Percentiles rank a stretch among this genome's conserved stretches.
Evolutionary conservation across 129 eudicot species (phyloP).

Genomic region (Chrysanthemum makinoi): DNA sequence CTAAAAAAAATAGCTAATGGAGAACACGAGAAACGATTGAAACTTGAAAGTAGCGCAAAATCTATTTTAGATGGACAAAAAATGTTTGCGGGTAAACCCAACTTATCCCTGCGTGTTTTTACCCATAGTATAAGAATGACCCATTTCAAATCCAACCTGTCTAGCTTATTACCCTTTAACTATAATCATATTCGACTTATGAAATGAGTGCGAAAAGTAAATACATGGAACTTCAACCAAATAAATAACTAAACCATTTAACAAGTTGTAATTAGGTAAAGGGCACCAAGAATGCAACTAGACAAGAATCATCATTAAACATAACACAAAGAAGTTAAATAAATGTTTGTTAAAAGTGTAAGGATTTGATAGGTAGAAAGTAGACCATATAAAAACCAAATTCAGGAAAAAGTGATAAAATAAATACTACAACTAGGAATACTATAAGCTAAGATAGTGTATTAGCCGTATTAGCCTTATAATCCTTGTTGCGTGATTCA

Average conservation of each 20-base stretch:
- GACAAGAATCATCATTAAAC: conserved; percentile 22
- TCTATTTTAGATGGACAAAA: no score
- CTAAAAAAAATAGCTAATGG: no score
- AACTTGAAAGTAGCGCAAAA: no score
- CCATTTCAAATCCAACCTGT: background rate
- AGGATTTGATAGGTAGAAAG: conserved; percentile 19
- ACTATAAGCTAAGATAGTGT: background rate
- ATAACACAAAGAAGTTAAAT: conserved; percentile 7
- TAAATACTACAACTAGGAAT: background rate
- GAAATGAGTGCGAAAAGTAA: no score
- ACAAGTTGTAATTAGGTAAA: conserved; percentile 23
- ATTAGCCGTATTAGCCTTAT: no score
- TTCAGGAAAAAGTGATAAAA: background rate
- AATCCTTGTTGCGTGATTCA: background rate
- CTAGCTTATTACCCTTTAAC: no score
- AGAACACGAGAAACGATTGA: no score
- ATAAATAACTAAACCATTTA: conserved; percentile 6
- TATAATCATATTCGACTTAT: no score
- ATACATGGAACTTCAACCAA: background rate
- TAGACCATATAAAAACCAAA: background rate
- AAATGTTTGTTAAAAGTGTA: conserved; percentile 8
- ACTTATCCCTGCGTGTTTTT: no score
- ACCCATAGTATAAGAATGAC: background rate
- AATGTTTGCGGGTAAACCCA: no score
- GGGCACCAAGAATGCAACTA: conserved; percentile 22